Evolutionary conservation across 495 filamentous ascomycete species (phyloP), one percentile per base, ranked within the genome.

Genomic region (Xylaria venustula): DNA sequence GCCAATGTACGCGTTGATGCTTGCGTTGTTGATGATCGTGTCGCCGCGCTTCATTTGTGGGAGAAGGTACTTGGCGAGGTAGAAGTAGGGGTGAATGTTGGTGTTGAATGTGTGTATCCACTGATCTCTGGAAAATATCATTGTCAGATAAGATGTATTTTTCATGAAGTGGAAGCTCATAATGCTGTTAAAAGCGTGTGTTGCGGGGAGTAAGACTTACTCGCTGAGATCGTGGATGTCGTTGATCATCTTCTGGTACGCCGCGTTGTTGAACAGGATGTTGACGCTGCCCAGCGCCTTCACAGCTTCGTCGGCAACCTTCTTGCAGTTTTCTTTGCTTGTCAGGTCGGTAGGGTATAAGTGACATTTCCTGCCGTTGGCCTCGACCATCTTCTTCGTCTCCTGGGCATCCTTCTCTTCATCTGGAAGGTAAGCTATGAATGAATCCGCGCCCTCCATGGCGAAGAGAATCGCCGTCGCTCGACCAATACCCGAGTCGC

Each of bases 21-120:
- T 80, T 46, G 89, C 87, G 73, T 89, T 91, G 73, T 93, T 93
- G 79, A 94, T 92, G 70, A 95, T 92, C 22, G 84, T 88, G 55
- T 84, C 82, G 34, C 90, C 90, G n/a, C 73, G 72, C 70, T 85
- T 84, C 84, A 96, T 87, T 73, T 92, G 88, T 1, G 85, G 87
- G 22, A 93, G 78, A 17, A 78, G 75, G 70, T 93, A 92, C 73
- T 95, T 94, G 61, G 90, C 81, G 26, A 95, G 77, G 71, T 85
- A 90, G 74, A 88, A 91, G 71, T 81, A 84, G 12, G 88, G 82
- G 69, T 91, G 85, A 69, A 91, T 90, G 70, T 91, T 90, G 19
- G 83, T 88, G 73, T 89, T 78, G 76, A 91, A 92, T 5, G 88
- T 89, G 32, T 81, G 73, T 54, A 88, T 58, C 90, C 90, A 94